Conservation (phyloP, 2,329 filamentous ascomycete species). For the Penicillium psychrosexuale region DNA sequence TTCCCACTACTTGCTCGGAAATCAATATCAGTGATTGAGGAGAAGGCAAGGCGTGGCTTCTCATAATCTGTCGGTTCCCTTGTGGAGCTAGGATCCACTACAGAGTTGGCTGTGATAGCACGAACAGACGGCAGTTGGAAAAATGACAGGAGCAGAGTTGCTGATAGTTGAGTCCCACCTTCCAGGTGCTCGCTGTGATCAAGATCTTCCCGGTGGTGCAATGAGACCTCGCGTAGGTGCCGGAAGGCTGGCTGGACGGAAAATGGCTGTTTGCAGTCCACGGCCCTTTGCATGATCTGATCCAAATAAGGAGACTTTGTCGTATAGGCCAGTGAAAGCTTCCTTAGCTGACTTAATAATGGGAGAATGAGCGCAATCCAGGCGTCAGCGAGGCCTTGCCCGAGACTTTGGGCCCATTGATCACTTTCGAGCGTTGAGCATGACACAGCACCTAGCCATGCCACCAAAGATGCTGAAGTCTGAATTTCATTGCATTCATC, state of each 20-base stretch:
- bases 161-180: constrained; percentile 2
- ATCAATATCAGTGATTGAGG: constrained; percentile 25
- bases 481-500: constrained; percentile 8
- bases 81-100: constrained; percentile 21
- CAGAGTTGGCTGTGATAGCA: constrained; percentile 22
- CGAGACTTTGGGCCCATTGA: constrained; percentile 25
- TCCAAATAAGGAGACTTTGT: constrained; percentile 21
- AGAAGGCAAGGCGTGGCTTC: constrained; percentile 3
- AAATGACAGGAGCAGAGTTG: constrained; percentile 24
- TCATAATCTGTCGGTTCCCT: background rate
- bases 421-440: constrained; percentile 20
- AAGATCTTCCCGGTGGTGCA: constrained; percentile 22
- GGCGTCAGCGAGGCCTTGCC: constrained; percentile 22
- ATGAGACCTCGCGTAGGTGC: constrained; percentile 18
- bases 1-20: constrained; percentile 27
- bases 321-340: constrained; percentile 22
- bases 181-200: constrained; percentile 10
- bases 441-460: constrained; percentile 10
- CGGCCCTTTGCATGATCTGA: constrained; percentile 21
- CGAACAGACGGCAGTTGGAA: constrained; percentile 27
- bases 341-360: constrained; percentile 22
- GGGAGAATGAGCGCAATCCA: constrained; percentile 30
- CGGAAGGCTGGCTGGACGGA: constrained; percentile 14
- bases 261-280: constrained; percentile 20
- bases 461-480: background rate